A percentile compares a stretch with the other conserved stretches of the same genome.
phyloP scores from a whole-genome alignment of 2,329 filamentous ascomycete genomes.

The Neofusicoccum laricinum region DNA sequence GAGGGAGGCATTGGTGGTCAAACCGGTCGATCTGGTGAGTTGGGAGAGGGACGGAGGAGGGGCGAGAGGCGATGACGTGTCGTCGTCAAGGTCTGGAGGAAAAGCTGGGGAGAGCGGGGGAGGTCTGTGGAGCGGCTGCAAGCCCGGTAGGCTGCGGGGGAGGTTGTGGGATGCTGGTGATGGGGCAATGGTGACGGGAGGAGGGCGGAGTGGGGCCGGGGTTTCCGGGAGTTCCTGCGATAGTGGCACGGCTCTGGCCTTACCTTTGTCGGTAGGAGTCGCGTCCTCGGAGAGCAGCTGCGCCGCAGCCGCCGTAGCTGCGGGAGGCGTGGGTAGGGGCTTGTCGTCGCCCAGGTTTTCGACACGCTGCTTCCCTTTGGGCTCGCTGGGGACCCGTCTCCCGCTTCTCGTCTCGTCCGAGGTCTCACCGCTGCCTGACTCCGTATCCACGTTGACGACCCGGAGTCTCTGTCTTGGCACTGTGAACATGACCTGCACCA shows the following conservation, averaged over 20 bases:
- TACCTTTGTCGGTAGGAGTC: background rate
- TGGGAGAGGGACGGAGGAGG: background rate
- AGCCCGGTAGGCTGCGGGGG: background rate
- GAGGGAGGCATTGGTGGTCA: background rate
- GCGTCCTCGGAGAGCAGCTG: background rate
- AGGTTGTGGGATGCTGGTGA: background rate
- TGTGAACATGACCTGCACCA: constrained; percentile 75
- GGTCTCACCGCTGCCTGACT: background rate
- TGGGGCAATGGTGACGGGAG: background rate
- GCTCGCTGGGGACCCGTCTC: background rate
- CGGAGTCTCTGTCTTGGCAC: constrained; percentile 81
- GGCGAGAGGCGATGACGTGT: background rate
- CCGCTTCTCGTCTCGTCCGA: constrained; percentile 1
- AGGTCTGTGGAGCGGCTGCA: background rate
- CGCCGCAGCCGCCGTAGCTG: background rate
- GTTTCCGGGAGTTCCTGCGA: background rate
- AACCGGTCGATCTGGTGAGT: background rate
- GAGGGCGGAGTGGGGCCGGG: background rate
- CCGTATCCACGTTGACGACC: constrained; percentile 66
- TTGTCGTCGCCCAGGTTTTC: background rate
- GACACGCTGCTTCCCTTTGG: constrained; percentile 7
- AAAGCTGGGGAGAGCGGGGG: background rate
- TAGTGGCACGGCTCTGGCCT: background rate
- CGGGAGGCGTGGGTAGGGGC: background rate
- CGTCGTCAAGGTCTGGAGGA: background rate